Conservation (phyloP, 805 yeast species). For the Kluyveromyces lactis region DNA sequence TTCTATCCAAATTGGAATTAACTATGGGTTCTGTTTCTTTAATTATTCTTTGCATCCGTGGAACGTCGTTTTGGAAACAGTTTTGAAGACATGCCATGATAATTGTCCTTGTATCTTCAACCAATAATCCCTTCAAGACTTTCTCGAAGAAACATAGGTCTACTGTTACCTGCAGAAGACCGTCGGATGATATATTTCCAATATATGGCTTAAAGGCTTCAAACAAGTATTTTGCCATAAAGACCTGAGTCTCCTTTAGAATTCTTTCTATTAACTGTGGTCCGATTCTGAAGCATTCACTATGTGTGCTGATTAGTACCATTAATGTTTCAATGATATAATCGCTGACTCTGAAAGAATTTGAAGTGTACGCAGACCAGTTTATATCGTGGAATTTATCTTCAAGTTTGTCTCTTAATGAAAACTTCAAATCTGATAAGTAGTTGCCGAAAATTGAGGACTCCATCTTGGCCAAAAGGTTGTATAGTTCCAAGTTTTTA, state of each 20-base stretch:
- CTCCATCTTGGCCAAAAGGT: conserved; percentile 41
- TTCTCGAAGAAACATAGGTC: conserved; percentile 46
- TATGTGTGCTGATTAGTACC: conserved; percentile 42
- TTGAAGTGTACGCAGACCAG: conserved; percentile 34
- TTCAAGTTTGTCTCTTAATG: conserved; percentile 33
- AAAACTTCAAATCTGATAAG: conserved; percentile 39
- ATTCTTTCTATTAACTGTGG: conserved; percentile 38
- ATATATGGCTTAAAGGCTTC: conserved; percentile 35
- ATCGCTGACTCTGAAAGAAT: conserved; percentile 34
- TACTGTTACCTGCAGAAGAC: conserved; percentile 42
- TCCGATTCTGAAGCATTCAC: conserved; percentile 42
- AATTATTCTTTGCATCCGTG: conserved; percentile 19
- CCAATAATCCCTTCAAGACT: conserved; percentile 21
- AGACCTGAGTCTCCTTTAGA: conserved; percentile 36
- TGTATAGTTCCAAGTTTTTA: conserved; percentile 37
- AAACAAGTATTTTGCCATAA: conserved; percentile 30
- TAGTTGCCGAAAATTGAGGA: conserved; percentile 46
- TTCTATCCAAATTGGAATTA: conserved; percentile 22
- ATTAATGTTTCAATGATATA: conserved; percentile 43
- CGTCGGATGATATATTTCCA: conserved; percentile 38
- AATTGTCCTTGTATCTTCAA: conserved; percentile 25
- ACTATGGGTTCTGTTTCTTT: conserved; percentile 26
- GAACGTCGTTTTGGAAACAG: conserved; percentile 25
- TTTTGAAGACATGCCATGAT: conserved; percentile 25
- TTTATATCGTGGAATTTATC: conserved; percentile 34